Conservation (phyloP, 192 early-diverging fungal genomes). For the Gonapodya prolifera region DNA sequence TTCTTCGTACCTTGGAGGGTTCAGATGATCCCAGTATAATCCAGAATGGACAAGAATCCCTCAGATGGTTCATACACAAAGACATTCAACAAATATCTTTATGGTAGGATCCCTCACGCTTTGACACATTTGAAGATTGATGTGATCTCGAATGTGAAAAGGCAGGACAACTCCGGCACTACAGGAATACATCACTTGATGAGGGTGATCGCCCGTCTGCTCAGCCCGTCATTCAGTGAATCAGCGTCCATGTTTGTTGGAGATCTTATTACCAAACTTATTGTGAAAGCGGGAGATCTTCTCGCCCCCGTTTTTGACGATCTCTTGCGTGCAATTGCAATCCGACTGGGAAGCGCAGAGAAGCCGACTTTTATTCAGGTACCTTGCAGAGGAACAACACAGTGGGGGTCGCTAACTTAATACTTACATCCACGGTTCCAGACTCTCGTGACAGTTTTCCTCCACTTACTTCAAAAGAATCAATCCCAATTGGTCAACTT, state of each 20-base stretch:
- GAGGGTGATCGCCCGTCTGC: conserved; percentile 62
- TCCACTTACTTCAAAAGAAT: conserved; percentile 63
- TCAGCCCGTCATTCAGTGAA: conserved; percentile 64
- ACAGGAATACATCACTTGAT: conserved; percentile 71
- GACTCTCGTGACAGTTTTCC: conserved; percentile 75
- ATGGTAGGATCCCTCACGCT: conserved; percentile 42
- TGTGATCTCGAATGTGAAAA: conserved; percentile 21
- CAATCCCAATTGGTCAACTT: conserved; percentile 60
- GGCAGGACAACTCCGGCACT: conserved; percentile 10
- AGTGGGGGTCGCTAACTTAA: not conserved
- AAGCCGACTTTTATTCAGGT: conserved; percentile 71
- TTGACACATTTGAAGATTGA: conserved; percentile 18
- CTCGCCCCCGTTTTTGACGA: conserved; percentile 57
- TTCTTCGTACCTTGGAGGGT: conserved; percentile 60
- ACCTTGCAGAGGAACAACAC: not conserved
- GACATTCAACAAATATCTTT: conserved; percentile 57
- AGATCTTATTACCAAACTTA: conserved; percentile 72
- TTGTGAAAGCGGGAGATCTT: conserved; percentile 60
- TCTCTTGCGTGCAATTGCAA: conserved; percentile 62
- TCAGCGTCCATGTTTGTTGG: conserved; percentile 78
- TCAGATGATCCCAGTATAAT: conserved; percentile 64
- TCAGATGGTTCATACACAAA: conserved; percentile 67
- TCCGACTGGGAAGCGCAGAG: conserved; percentile 55
- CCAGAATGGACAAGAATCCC: conserved; percentile 78
- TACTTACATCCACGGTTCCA: conserved; percentile 15